Evolutionary conservation across 108 stramenopile species (phyloP), one percentile per base, ranked within the genome.

Genomic region (Pseudonitzschia delicatissima): DNA sequence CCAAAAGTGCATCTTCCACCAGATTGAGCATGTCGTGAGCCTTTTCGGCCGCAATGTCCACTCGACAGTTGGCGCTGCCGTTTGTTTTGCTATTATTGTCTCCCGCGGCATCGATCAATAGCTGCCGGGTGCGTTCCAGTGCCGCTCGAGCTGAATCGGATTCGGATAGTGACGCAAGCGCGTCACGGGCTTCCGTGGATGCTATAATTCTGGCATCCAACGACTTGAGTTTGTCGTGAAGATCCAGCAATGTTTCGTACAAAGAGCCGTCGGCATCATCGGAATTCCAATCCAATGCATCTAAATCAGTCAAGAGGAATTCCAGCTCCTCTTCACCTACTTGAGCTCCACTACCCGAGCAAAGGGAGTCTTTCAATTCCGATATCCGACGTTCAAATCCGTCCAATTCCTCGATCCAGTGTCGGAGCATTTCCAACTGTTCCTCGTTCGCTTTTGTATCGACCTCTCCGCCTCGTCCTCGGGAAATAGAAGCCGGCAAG

Each of bases 321-420:
- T 31, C 21, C 65, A 77, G 15, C 21, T 34, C 45, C 37, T 39
- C 53, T 28, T 52, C 60, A 2, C 33, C 55, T 4, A 35, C 28
- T 8, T 42, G 18, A 15, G 32, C 23, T 42, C 2, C 51, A 35
- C 20, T 18, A 32, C 37, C 57, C 17, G 57, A 25, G 25, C 45
- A 44, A 23, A 75, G 26, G 18, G 73, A 58, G 27, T 76, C 74
- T 55, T 71, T 60, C 36, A 87, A 77, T 7, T 39, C 55, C 5
- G 51, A 39, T 8, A 91, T 82, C 45, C 83, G 76, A 7, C 45
- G 35, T 68, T 87, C 81, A 65, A 91, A 87, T 9, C 49, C 55
- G 72, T 86, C 83, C 11, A 91, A 45, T 61, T 91, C 90, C 29
- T 86, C 78, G 50, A 91, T 74, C 86, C 86, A 91, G 71, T 91